Evolutionary conservation across 129 eudicot species (phyloP), one percentile per base, ranked within the genome.

Genomic region (Chrysanthemum lavandulifolium): DNA sequence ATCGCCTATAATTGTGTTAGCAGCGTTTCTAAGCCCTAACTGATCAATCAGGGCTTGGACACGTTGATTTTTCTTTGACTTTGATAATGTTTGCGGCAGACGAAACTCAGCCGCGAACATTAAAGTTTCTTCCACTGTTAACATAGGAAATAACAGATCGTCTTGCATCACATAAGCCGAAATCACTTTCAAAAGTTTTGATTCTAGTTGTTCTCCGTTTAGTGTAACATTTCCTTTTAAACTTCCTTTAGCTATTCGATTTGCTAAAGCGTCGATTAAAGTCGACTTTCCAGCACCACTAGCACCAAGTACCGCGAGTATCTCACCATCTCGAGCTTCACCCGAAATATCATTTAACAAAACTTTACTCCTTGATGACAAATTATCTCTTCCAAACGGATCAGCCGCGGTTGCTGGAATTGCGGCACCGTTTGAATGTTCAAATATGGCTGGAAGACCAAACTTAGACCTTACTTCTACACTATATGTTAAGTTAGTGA

Each of bases 81-180:
- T 87, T 0, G 98, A 87, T 6, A 94, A 72, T 3, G 87, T 58
- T 12, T 92, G 76, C 0, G 98, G 98, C 6, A 94, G 91, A 6
- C 96, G 83, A 55, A 94, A 94, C 76, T 94, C 98, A 0, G 98
- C 98, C 3, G 98, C 81, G 55, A 86, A 94, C 98, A 88, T 86
- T 13, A 94, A 85, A 2, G 98, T 94, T 78, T 94, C 98, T 55
- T 94, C 98, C 4, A 94, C 98, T 0, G 98, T 94, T 66, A 94
- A 77, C 98, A 94, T 94, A 1, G 98, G 97, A 69, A 65, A 94
- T 0, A 94, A 56, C 5, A 94, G 82, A 69, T 94, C 98, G 49
- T 94, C 98, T 69, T 94, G 98, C 98, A 94, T 94, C 0, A 94
- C 98, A 47, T 94, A 94, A 19, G 98, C 98, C 0, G 97, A 90